phyloP scores from a whole-genome alignment of 176 grass and related monocot species.

The Thalia dealbata region DNA sequence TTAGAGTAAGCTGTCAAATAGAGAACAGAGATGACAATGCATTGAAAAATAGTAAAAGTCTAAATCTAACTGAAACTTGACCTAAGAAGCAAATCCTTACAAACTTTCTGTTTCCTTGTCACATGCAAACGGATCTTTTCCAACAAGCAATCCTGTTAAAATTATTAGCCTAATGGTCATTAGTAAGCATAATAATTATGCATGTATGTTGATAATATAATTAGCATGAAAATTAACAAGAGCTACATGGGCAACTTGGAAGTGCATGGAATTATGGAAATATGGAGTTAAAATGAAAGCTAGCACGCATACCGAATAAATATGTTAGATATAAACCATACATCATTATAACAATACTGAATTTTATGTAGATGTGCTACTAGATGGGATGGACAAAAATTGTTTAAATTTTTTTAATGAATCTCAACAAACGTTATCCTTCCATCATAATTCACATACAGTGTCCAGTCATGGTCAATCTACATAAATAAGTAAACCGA shows the following conservation, averaged over 20 bases:
- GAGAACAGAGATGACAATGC: background rate
- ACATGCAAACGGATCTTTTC: background rate
- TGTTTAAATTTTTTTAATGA: too few relatives aligned
- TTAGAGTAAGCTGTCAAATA: background rate
- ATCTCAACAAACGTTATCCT: too few relatives aligned
- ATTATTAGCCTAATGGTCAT: background rate
- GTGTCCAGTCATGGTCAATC: background rate
- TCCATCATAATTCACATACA: background rate
- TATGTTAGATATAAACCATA: background rate
- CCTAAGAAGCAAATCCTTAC: background rate
- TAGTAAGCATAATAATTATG: too few relatives aligned
- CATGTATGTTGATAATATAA: too few relatives aligned
- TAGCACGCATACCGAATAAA: background rate
- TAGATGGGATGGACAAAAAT: background rate
- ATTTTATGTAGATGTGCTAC: background rate
- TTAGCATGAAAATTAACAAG: background rate
- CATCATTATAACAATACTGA: background rate
- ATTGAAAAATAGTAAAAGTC: too few relatives aligned
- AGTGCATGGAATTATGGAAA: background rate
- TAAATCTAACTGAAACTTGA: too few relatives aligned
- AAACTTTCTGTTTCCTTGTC: background rate
- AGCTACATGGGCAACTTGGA: background rate
- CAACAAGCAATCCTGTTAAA: background rate
- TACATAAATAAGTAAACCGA: background rate
- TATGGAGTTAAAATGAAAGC: background rate